phyloP scores from a whole-genome alignment of 306 rosid genomes.

The Mimosa bimucronata region DNA sequence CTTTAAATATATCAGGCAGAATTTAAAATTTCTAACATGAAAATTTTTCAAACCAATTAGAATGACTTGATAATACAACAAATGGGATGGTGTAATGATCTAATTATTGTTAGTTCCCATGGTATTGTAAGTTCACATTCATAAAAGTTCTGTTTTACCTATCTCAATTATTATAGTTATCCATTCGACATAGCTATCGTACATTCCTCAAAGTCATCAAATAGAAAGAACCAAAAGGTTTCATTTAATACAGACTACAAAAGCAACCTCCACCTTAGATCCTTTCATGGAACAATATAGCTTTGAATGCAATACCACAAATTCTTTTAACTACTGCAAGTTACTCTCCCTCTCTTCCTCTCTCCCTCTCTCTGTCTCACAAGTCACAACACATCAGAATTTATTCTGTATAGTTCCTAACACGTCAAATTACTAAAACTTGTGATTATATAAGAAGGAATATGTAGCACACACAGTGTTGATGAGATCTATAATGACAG shows the following conservation, averaged over 20 bases:
- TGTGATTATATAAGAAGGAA: background rate
- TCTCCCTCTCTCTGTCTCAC: background rate
- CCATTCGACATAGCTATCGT: conserved; percentile 7
- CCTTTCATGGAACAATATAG: conserved; percentile 23
- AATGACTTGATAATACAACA: background rate
- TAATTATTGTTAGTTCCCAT: conserved; percentile 13
- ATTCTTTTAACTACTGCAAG: conserved; percentile 26
- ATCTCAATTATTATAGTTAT: background rate
- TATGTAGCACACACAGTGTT: conserved; percentile 66
- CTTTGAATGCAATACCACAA: background rate
- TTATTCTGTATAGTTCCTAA: background rate
- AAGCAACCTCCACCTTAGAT: conserved; percentile 11
- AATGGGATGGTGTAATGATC: conserved; percentile 12
- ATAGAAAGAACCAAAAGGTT: background rate
- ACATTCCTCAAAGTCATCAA: conserved; percentile 5
- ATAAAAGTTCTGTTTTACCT: conserved; percentile 17
- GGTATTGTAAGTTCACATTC: conserved; percentile 24
- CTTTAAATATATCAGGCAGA: conserved; percentile 19
- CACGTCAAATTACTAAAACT: background rate
- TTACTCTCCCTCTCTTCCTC: background rate
- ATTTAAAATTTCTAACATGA: background rate
- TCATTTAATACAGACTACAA: conserved; percentile 20
- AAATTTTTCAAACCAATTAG: conserved; percentile 1
- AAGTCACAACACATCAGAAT: background rate
- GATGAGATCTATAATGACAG: conserved; percentile 85